Evolutionary conservation across 1,284 basidiomycete species (phyloP), one percentile per base, ranked within the genome.

Genomic region (Polyporus tsugae): DNA sequence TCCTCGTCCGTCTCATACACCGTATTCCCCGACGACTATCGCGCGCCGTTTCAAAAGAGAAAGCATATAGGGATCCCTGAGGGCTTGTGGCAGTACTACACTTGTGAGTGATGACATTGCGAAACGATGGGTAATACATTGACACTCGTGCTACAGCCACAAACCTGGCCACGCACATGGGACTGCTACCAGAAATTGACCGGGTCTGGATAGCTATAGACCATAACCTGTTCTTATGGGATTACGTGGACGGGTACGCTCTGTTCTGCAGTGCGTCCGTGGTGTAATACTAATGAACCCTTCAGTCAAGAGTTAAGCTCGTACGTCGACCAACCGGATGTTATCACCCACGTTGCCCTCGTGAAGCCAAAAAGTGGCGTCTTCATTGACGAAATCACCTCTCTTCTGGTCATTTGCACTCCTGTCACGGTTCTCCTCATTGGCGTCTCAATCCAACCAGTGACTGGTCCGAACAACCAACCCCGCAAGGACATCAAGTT

Each of bases 131-230:
- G 58, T n/a, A 15, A 25, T 42, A 4, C 39, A 41, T 62, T 67
- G 33, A 72, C 41, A 19, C 80, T 61, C 55, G 65, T 44, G 63
- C 63, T 39, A 25, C 73, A 92, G 90, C 83, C 63, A 84, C 87
- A 39, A 87, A 82, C 75, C 85, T 90, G 64, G 87, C 86, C 15
- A 87, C 90, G 53, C 81, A 82, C 66, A 96, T 98, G 93, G 97
- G 97, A 11, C 81, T 99, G 65, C 90, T 99, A 77, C 92, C 96
- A 39, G 95, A 97, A 75, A 95, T 99, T 72, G 95, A 96, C 74
- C 88, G 96, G 62, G 97, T 95, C 0, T 99, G 97, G 95, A 94
- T 99, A 74, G 92, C 95, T 11, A 93, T 99, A 71, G 96, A 98
- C 83, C 92, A 97, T 80, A 94, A 95, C 75, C 85, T 99, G 52